phyloP scores from a whole-genome alignment of 2,329 filamentous ascomycete genomes.

The Hypocreales sp. region DNA sequence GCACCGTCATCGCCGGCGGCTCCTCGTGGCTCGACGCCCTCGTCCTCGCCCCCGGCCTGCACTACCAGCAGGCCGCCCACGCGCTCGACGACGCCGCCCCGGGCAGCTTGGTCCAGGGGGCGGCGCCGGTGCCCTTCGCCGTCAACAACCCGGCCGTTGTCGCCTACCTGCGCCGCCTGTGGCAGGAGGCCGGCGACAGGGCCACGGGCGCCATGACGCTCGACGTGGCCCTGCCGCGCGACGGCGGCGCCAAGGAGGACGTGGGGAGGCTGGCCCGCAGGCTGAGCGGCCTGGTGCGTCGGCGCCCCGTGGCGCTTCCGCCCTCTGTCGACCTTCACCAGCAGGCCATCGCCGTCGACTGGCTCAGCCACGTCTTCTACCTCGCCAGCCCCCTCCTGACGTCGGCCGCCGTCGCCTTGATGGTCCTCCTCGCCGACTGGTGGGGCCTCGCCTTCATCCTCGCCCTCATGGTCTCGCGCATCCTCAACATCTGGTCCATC shows the following conservation, averaged over 20 bases:
- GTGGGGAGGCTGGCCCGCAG: conserved; percentile 8
- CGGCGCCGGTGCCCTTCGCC: conserved; percentile 10
- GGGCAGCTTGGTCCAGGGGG: background rate
- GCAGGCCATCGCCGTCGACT: conserved; percentile 19
- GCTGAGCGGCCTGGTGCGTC: background rate
- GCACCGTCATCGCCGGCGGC: conserved; percentile 40
- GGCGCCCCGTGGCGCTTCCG: background rate
- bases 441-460: conserved; percentile 32
- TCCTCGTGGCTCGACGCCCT: conserved; percentile 40
- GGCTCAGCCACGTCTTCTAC: conserved; percentile 32
- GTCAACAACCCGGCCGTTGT: conserved; percentile 37
- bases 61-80: conserved; percentile 42
- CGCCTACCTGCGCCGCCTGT: conserved; percentile 22
- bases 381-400: conserved; percentile 31
- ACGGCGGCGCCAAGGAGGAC: conserved; percentile 2
- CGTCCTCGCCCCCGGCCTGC: conserved; percentile 42
- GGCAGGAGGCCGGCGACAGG: conserved; percentile 6
- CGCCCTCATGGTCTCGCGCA: conserved; percentile 34
- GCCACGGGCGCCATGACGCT: conserved; percentile 10
- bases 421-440: conserved; percentile 33
- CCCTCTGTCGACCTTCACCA: background rate
- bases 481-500: conserved; percentile 41
- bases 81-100: conserved; percentile 21
- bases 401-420: conserved; percentile 23
- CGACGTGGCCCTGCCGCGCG: conserved; percentile 10